A percentile compares a stretch with the other conserved stretches of the same genome.
Conservation (phyloP, 768 basidiomycete species). For the Boletus vinaceobasis region DNA sequence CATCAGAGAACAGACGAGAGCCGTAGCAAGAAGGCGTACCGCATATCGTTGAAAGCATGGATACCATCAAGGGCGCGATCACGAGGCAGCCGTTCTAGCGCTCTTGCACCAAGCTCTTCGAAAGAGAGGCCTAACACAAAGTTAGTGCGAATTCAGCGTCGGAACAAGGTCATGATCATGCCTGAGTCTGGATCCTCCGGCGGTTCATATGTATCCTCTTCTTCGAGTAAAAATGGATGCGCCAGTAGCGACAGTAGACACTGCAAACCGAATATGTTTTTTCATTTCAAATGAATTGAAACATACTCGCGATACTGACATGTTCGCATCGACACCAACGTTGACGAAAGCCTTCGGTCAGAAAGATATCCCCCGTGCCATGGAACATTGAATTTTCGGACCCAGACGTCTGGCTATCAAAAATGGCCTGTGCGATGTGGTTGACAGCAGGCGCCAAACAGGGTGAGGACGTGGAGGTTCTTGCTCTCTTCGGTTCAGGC, state of each 20-base stretch:
- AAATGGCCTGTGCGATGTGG: slow-evolving; percentile 43
- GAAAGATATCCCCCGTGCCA: slow-evolving; percentile 71
- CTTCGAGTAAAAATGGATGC: slow-evolving; percentile 62
- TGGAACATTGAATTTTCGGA: slow-evolving; percentile 26
- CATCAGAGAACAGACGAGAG: background rate
- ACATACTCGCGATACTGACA: slow-evolving; percentile 36
- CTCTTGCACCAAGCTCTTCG: slow-evolving; percentile 82
- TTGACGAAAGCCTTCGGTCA: slow-evolving; percentile 67
- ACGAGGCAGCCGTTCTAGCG: slow-evolving; percentile 67
- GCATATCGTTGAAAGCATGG: slow-evolving; percentile 78
- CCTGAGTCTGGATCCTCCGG: slow-evolving; percentile 86
- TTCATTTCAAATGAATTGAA: background rate
- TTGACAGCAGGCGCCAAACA: slow-evolving; percentile 61
- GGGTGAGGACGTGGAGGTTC: slow-evolving; percentile 33
- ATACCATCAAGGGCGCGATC: slow-evolving; percentile 83
- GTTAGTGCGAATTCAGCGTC: background rate
- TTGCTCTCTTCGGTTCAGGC: slow-evolving; percentile 42
- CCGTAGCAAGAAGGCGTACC: slow-evolving; percentile 41
- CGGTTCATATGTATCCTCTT: slow-evolving; percentile 82
- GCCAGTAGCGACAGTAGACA: slow-evolving; percentile 55
- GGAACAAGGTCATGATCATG: slow-evolving; percentile 16
- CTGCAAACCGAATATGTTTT: slow-evolving; percentile 32
- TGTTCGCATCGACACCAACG: slow-evolving; percentile 75
- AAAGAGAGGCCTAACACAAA: slow-evolving; percentile 58
- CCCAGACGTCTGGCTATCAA: slow-evolving; percentile 22